Base-by-base conservation (phyloP, 2,329 filamentous ascomycete species). In the Thelonectria discophora region DNA sequence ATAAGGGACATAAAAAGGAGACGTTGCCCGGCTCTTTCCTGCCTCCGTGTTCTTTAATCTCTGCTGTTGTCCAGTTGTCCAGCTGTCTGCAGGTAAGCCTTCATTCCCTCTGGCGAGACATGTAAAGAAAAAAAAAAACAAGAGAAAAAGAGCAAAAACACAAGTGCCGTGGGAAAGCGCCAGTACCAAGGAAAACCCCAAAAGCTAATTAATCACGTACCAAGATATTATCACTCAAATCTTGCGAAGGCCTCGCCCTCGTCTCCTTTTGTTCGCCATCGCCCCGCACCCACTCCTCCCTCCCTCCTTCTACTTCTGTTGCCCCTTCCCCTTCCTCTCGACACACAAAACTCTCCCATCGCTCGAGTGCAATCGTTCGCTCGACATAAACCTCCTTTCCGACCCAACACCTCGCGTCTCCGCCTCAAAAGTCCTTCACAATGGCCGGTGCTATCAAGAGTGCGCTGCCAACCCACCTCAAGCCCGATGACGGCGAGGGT, bases 391-490 rank as follows among this genome's bases (percentile, higher is more conserved):
- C 45, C 37, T 42, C 47, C 34, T 37, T 40, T 11, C 13, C 32
- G 3, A 4, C 32, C 50, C 47, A 55, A 55, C 17, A 30, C 39
- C 30, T 13, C 8, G 5, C n/a, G n/a, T n/a, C 42, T 56, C 56
- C 48, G 51, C 58, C 53, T 55, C 62, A 52, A 53, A 34, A 45
- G 58, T 65, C 66, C 52, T 61, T 69, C 73, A 80, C 74, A 73
- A 94, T 94, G 90, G 88, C 91, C 67, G 84, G 87, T 74, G 82
- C 83, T 71, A 82, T 88, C 72, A 93, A 87, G 83, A 88, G 87
- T 80, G 91, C 92, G 67, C 82, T 97, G 72, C 93, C 94, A 67
- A 84, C 91, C 45, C 94, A 96, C 84, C 86, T 97, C 73, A 94
- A 93, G 86, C 85, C 88, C 65, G 73, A 72, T 70, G 83, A 78